Evolutionary conservation across 2,329 filamentous ascomycete genomes (phyloP).

Genomic region (Lecanicillium sp.): DNA sequence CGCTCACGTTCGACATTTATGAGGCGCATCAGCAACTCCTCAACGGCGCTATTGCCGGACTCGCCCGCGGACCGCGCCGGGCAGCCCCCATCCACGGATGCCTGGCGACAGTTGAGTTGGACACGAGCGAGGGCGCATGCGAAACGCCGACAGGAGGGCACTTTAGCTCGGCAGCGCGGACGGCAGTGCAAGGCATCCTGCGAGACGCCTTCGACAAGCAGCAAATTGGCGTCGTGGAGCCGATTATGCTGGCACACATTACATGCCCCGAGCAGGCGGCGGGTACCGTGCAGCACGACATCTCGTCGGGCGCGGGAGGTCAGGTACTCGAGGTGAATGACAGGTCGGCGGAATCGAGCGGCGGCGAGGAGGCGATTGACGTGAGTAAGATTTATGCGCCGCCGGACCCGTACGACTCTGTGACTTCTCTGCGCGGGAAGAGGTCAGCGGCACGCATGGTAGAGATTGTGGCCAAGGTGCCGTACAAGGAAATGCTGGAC

Average conservation of each 20-base stretch:
- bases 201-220: slow-evolving; percentile 50
- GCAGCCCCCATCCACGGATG: slow-evolving; percentile 75
- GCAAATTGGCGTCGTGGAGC: slow-evolving; percentile 71
- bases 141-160: slow-evolving; percentile 60
- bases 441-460: slow-evolving; percentile 44
- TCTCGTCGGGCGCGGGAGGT: slow-evolving; percentile 65
- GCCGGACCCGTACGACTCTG: slow-evolving; percentile 68
- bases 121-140: slow-evolving; percentile 50
- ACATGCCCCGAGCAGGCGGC: slow-evolving; percentile 76
- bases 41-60: slow-evolving; percentile 75
- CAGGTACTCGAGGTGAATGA: slow-evolving; percentile 67
- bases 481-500: slow-evolving; percentile 92
- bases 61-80: slow-evolving; percentile 77
- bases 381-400: slow-evolving; percentile 75
- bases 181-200: slow-evolving; percentile 64
- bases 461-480: slow-evolving; percentile 78
- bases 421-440: slow-evolving; percentile 50
- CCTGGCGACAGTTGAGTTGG: slow-evolving; percentile 62
- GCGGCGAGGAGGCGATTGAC: slow-evolving; percentile 50
- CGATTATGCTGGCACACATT: slow-evolving; percentile 87
- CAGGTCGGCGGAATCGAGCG: slow-evolving; percentile 30
- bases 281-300: slow-evolving; percentile 76
- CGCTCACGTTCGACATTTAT: slow-evolving; percentile 43
- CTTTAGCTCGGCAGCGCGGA: slow-evolving; percentile 56
- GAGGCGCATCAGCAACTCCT: slow-evolving; percentile 55